phyloP scores from a whole-genome alignment of 2,329 filamentous ascomycete species.

The Pleomassaria siparia region DNA sequence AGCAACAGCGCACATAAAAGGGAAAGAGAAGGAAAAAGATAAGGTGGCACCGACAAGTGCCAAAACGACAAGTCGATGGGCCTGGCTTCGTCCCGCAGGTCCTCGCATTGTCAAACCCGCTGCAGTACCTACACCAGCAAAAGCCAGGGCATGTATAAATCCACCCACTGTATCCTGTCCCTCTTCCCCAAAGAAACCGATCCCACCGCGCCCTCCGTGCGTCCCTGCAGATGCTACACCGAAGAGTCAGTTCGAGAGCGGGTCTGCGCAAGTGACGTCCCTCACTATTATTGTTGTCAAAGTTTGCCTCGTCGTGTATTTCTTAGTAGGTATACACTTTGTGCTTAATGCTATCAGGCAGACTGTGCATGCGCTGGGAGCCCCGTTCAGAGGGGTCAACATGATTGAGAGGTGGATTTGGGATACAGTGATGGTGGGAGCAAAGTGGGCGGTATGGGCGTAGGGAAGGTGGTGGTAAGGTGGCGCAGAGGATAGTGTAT shows the following conservation, averaged over 20 bases:
- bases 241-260: conserved; percentile 22
- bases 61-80: conserved; percentile 23
- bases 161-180: conserved; percentile 15
- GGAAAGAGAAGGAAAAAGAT: conserved; percentile 5
- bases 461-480: conserved; percentile 1
- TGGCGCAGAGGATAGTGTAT: too few relatives aligned
- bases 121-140: conserved; percentile 1
- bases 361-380: conserved; percentile 22
- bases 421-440: too few relatives aligned
- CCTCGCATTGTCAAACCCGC: conserved; percentile 20
- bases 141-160: conserved; percentile 15
- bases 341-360: conserved; percentile 29
- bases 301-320: conserved; percentile 23
- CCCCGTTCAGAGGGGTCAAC: conserved; percentile 23
- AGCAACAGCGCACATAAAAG: neutral
- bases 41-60: conserved; percentile 6
- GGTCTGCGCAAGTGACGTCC: conserved; percentile 23
- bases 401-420: conserved; percentile 13
- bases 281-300: conserved; percentile 19
- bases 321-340: conserved; percentile 30
- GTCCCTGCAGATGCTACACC: neutral
- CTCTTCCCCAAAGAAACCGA: conserved; percentile 14
- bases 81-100: conserved; percentile 24
- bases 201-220: neutral
- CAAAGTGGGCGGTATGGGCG: conserved; percentile 6